Base-by-base conservation (phyloP, 208 protist genomes). In the Leishmania aethiopica region DNA sequence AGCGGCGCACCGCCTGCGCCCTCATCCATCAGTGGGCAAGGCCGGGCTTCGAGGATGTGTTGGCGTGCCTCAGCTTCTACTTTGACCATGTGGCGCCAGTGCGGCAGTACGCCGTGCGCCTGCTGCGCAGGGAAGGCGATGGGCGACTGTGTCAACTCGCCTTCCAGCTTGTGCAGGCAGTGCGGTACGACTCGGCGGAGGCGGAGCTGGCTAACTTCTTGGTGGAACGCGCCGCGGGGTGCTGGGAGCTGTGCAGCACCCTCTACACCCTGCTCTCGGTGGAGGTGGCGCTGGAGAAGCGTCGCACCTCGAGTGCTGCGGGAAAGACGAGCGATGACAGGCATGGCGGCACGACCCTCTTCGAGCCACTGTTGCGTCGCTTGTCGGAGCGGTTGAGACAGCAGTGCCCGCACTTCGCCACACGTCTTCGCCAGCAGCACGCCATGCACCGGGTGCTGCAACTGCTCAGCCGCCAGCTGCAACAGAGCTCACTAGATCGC, bases 201-300 rank as follows among this genome's bases (percentile, higher is more conserved):
- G 85, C 88, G 25, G 84, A 85, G 47, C 53, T 96, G 25, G 87
- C 88, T n/a, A 42, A 73, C 53, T 89, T 97, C 75, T 80, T 98
- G 47, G 40, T 96, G 45, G 77, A 84, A 35, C 89, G 94, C 32
- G 93, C 94, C 13, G 17, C 87, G 40, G 57, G 60, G 17, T 84
- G 85, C 77, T 98, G 93, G 92, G 93, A 96, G 84, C 62, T 98
- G 53, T 96, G 93, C 85, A 90, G 88, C 72, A 91, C 87, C 10
- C 77, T 98, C 40, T 91, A 93, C 80, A 97, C 92, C 88, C 77
- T 82, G 55, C 84, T 90, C 55, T 76, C 75, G n/a, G 90, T 96
- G 25, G 93, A 97, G 86, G 80, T 82, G 51, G 79, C 69, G 28
- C 82, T 87, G 70, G 83, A 90, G 76, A 79, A 77, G 47, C 79